Evolutionary conservation across 2,329 filamentous ascomycete genomes (phyloP), one percentile per base, ranked within the genome.

Genomic region (Rugonectria rugulosa): DNA sequence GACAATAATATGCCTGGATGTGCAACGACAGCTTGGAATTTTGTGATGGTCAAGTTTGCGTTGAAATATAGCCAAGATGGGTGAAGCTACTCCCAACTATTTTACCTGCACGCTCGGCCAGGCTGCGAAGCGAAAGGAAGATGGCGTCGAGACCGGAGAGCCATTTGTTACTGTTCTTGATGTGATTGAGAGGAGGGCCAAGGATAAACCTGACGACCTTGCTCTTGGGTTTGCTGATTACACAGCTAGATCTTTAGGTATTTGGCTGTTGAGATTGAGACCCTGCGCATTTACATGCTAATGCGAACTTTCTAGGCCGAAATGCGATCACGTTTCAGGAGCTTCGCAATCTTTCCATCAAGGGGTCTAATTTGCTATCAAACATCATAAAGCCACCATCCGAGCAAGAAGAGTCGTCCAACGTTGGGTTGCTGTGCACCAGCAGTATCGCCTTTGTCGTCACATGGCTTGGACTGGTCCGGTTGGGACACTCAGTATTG

Each of bases 41-140:
- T n/a, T 7, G 8, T n/a, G 29, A 2, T n/a, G n/a, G n/a, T n/a
- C n/a, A n/a, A n/a, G n/a, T n/a, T n/a, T n/a, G n/a, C n/a, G n/a
- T n/a, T n/a, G n/a, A n/a, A n/a, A n/a, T n/a, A n/a, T n/a, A n/a
- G n/a, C n/a, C 15, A 0, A n/a, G 0, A 67, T 67, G 62, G 17
- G 23, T 1, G 4, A 37, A 2, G 20, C 19, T 2, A 21, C 61
- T 3, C 45, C 24, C 2, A 85, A 81, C 54, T 86, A 87, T 68
- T 88, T 88, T 64, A 80, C 80, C 4, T 88, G 85, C 67, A 87
- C 84, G 0, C 75, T 88, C 2, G 85, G 82, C 2, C 77, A 87
- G 65, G 83, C 83, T 10, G 71, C 74, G 1, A 57, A 59, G 2
- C 60, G 79, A 15, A 75, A 72, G 15, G 56, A 65, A 1, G 26